Evolutionary conservation across 2,329 filamentous ascomycete species (phyloP), one percentile per base, ranked within the genome.

Genomic region (Diaporthe aspalathi): DNA sequence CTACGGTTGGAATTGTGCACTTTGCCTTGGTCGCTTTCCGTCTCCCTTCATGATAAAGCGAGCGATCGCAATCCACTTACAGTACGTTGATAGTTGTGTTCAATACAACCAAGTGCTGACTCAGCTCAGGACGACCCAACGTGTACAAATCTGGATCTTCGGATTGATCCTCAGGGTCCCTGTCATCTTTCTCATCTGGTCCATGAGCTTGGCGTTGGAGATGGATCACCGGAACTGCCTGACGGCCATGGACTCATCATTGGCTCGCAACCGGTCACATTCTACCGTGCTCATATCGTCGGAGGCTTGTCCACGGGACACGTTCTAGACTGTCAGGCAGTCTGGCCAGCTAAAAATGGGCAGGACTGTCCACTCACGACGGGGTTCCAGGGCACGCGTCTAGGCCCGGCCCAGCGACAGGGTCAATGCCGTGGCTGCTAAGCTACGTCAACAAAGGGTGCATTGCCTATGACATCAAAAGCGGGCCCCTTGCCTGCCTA

Each of bases 391-490:
- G n/a, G 29, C 60, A 65, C 60, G 60, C 43, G 29, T 65, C 45
- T 24, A 50, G 60, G n/a, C 6, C 43, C 29, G 1, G 57, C 57
- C 43, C 57, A 63, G 20, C 45, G 29, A 63, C 57, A 50, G 60
- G 60, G 60, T 43, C 60, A 38, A 11, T 32, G 57, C 43, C 40
- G 27, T 49, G 22, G 57, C 40, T 47, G n/a, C 20, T 20, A 17
- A 63, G 60, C 43, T 49, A 63, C 43, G 43, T 63, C 57, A 35
- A 49, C 11, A 63, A 63, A 49, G 60, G 27, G 12, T 38, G 60
- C 45, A 50, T 6, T 50, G 60, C 60, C 5, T 38, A 65, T 65
- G 60, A 65, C 60, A 65, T 65, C 60, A 65, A 50, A 65, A 50
- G 60, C 20, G 45, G 60, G 29, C 4, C 60, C 60, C 60, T 35